Conservation (phyloP, 2,329 filamentous ascomycete species). For the Orbilia brochopaga region DNA sequence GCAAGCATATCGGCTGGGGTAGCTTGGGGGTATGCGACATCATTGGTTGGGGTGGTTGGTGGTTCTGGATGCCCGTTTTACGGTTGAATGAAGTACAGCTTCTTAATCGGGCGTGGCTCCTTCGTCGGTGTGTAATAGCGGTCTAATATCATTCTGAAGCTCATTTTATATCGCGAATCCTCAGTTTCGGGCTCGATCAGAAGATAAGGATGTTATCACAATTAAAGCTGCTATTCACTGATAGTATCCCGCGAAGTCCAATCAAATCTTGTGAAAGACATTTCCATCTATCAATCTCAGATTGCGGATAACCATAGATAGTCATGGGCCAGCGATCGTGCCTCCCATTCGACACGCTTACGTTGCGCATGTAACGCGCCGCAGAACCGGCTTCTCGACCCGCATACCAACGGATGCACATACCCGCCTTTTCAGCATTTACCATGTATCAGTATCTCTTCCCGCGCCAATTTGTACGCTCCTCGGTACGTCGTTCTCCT, state of each 20-base stretch:
- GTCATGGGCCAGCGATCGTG: too few relatives aligned
- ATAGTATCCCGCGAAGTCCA: too few relatives aligned
- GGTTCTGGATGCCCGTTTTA: constrained; percentile 1
- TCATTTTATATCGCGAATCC: too few relatives aligned
- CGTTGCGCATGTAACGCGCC: neutral
- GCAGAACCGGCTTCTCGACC: neutral
- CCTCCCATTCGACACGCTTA: too few relatives aligned
- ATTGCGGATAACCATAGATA: too few relatives aligned
- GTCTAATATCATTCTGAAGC: neutral
- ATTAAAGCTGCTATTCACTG: too few relatives aligned
- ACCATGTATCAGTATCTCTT: neutral
- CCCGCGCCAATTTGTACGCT: neutral
- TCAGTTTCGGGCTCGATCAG: too few relatives aligned
- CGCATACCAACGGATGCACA: neutral
- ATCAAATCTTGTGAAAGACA: too few relatives aligned
- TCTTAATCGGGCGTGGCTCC: neutral
- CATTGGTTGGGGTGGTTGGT: neutral
- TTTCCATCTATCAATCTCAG: too few relatives aligned
- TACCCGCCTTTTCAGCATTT: neutral
- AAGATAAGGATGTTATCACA: too few relatives aligned
- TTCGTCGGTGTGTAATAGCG: too few relatives aligned
- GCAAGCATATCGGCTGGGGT: neutral
- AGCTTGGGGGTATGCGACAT: neutral
- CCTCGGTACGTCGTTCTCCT: neutral
- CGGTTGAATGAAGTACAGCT: neutral